Conservation (phyloP, 2,329 filamentous ascomycete species). For the Xylaria sp. region DNA sequence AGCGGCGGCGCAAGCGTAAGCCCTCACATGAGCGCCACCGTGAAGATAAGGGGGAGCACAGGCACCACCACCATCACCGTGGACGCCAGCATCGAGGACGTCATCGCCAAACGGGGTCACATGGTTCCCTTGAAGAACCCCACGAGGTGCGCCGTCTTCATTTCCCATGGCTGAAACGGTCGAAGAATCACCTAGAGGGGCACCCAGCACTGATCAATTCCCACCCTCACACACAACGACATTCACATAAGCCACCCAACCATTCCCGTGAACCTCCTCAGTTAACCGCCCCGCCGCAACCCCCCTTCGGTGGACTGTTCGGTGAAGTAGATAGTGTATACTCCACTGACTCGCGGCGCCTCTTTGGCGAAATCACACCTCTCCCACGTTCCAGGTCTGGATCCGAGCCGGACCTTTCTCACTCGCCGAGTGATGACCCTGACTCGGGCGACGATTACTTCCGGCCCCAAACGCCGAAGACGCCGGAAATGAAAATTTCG, state of each 20-base stretch:
- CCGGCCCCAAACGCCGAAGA: slow-evolving; percentile 47
- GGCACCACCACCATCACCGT: slow-evolving; percentile 28
- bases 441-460: slow-evolving; percentile 49
- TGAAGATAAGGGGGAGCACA: slow-evolving; percentile 40
- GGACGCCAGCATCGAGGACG: slow-evolving; percentile 33
- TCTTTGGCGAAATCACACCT: slow-evolving; percentile 49
- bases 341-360: slow-evolving; percentile 44
- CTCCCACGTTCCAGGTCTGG: slow-evolving; percentile 42
- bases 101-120: slow-evolving; percentile 34
- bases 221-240: slow-evolving; percentile 42
- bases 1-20: slow-evolving; percentile 50
- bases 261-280: slow-evolving; percentile 39
- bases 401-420: slow-evolving; percentile 49
- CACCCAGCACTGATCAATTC: slow-evolving; percentile 37
- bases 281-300: slow-evolving; percentile 42
- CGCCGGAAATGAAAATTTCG: slow-evolving; percentile 54
- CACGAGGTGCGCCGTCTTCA: slow-evolving; percentile 40
- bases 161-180: slow-evolving; percentile 45
- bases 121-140: slow-evolving; percentile 42
- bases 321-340: slow-evolving; percentile 49
- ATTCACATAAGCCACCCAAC: slow-evolving; percentile 42
- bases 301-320: slow-evolving; percentile 45
- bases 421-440: slow-evolving; percentile 48
- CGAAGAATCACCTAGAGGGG: slow-evolving; percentile 41
- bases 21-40: slow-evolving; percentile 43